Percentiles rank a stretch among this genome's conserved stretches.
Conservation (phyloP, 805 yeast species). For the Blastobotrys mokoenaii region DNA sequence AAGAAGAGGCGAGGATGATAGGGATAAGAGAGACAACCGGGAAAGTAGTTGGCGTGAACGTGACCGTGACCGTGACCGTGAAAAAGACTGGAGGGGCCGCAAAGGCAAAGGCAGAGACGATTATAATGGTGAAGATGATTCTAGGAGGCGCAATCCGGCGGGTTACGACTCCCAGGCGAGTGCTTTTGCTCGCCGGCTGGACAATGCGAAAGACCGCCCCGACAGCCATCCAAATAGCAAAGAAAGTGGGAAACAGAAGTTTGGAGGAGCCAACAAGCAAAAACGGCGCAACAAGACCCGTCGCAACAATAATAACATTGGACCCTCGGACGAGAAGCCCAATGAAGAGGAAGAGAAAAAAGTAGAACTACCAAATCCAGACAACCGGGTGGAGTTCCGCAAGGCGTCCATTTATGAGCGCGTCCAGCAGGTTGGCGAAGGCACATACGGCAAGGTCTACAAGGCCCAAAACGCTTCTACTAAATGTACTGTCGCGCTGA, state of each 20-base stretch:
- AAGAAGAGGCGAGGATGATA: neutral
- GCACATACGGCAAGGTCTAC: slow-evolving; percentile 94
- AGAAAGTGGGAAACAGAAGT: neutral
- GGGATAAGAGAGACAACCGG: neutral
- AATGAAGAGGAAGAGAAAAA: neutral
- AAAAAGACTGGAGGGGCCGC: neutral
- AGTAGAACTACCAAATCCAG: neutral
- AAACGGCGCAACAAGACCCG: neutral
- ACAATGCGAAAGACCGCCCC: neutral
- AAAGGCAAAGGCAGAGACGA: neutral
- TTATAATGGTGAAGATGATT: neutral
- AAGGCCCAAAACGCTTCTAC: slow-evolving; percentile 71
- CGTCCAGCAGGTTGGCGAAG: slow-evolving; percentile 93
- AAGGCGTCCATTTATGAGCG: slow-evolving; percentile 43
- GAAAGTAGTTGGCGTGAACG: neutral
- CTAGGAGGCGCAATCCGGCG: neutral
- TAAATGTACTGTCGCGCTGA: slow-evolving; percentile 71
- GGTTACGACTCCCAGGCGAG: neutral
- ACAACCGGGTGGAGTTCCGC: neutral
- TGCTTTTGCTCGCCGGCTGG: too few relatives aligned
- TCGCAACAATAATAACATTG: neutral
- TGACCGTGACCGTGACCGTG: neutral
- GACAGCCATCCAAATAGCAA: neutral
- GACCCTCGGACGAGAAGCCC: neutral
- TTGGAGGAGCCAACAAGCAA: neutral